These are phyloP conservation scores for Vanilla planifolia DNA, from an alignment of 106 monocot species.

Conservation along the genomic window DNA sequence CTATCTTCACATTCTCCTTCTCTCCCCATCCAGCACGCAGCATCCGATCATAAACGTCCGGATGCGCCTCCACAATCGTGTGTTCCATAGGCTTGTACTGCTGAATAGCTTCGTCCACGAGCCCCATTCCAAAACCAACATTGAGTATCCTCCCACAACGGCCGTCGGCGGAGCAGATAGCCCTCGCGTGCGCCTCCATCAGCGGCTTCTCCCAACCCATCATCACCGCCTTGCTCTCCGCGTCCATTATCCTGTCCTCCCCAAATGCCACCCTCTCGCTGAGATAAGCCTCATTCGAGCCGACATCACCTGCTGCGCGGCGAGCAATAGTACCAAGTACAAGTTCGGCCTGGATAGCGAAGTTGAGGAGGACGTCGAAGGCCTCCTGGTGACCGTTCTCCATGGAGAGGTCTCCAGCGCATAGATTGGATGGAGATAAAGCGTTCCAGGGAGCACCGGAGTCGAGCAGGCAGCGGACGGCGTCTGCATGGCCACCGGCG, in stretches of 20 bases:
- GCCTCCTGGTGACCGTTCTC: conserved; percentile 45
- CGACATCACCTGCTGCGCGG: not conserved
- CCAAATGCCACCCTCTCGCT: conserved; percentile 61
- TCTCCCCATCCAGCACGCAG: conserved; percentile 68
- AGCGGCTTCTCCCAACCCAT: conserved; percentile 94
- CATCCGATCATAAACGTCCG: conserved; percentile 85
- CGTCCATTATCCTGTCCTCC: conserved; percentile 71
- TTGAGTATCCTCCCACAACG: conserved; percentile 42
- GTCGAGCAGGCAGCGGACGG: conserved; percentile 52
- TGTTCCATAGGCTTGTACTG: conserved; percentile 59
- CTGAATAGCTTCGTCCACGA: conserved; percentile 84
- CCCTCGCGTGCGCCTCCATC: conserved; percentile 95
- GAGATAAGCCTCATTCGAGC: conserved; percentile 29
- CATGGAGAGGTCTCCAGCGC: conserved; percentile 87
- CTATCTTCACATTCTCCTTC: conserved; percentile 86
- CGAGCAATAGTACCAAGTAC: conserved; percentile 62
- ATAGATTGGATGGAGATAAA: conserved; percentile 55
- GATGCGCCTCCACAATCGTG: conserved; percentile 92
- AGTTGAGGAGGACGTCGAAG: conserved; percentile 62
- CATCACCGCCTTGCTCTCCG: conserved; percentile 98
- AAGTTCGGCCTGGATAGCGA: conserved; percentile 74
- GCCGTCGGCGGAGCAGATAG: conserved; percentile 50
- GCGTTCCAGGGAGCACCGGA: conserved; percentile 96
- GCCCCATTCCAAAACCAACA: conserved; percentile 95
- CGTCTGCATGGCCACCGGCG: conserved; percentile 37